These are phyloP conservation scores for Fusarium brevicatenulatum DNA, from an alignment of 2,329 filamentous ascomycete species.

Conservation along the genomic window DNA sequence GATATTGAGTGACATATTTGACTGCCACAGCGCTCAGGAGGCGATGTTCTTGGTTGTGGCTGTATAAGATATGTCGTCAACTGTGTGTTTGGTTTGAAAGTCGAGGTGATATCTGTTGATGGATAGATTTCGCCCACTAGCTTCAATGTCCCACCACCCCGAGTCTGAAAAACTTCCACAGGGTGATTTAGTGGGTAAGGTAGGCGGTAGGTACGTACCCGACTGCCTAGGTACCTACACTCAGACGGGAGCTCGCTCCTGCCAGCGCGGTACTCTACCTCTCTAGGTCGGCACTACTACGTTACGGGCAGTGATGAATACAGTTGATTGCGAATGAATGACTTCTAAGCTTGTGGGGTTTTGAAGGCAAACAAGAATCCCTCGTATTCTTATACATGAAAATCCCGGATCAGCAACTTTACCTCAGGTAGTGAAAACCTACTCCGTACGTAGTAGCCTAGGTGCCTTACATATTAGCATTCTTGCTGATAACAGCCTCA, in stretches of 20 bases:
- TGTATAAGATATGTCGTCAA: slow-evolving; percentile 26
- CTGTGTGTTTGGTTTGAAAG: slow-evolving; percentile 33
- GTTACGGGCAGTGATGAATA: background rate
- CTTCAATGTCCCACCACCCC: slow-evolving; percentile 36
- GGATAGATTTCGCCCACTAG: slow-evolving; percentile 39
- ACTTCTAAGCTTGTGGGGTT: background rate
- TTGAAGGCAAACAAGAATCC: background rate
- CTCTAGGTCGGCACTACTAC: background rate
- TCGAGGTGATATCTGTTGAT: slow-evolving; percentile 35
- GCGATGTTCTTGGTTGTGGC: slow-evolving; percentile 31
- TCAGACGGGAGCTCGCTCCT: background rate
- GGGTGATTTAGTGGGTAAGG: slow-evolving; percentile 39
- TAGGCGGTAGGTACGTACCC: slow-evolving; percentile 37
- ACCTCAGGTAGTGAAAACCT: background rate
- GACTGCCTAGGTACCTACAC: slow-evolving; percentile 26
- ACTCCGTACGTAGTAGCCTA: background rate
- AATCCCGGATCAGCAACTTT: background rate
- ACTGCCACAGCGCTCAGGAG: slow-evolving; percentile 31
- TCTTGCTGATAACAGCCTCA: slow-evolving; percentile 8
- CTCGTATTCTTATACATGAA: background rate
- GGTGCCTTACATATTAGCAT: background rate
- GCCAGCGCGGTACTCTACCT: background rate
- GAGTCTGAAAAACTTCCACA: slow-evolving; percentile 44
- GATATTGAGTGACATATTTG: slow-evolving; percentile 91
- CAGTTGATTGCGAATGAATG: background rate